Evolutionary conservation across 1,139 yeast genomes (phyloP).

Genomic region (Debaryomyces psychrophilus): DNA sequence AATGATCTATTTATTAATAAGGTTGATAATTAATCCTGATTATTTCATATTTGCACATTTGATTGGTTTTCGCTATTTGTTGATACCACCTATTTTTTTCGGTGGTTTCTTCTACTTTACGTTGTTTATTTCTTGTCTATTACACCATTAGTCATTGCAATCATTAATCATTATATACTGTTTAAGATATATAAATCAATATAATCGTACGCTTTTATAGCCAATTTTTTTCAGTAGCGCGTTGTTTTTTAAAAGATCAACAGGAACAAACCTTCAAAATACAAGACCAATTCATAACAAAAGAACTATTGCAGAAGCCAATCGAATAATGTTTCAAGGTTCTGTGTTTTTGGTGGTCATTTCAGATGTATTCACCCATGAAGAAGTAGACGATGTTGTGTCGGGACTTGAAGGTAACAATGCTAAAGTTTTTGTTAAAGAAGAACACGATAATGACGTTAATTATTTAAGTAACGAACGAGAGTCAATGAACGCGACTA

Average conservation of each 20-base stretch:
- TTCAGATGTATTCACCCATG: slow-evolving; percentile 27
- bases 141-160: slow-evolving; percentile 7
- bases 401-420: slow-evolving; percentile 21
- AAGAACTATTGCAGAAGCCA: background rate
- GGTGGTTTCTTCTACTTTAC: background rate
- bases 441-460: slow-evolving; percentile 25
- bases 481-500: slow-evolving; percentile 15
- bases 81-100: background rate
- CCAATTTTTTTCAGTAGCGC: slow-evolving; percentile 5
- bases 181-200: slow-evolving; percentile 6
- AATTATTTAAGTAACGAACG: slow-evolving; percentile 27
- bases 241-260: slow-evolving; percentile 6
- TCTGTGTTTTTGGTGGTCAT: slow-evolving; percentile 44
- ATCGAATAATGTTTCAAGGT: slow-evolving; percentile 36
- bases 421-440: slow-evolving; percentile 28
- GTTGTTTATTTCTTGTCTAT: slow-evolving; percentile 7
- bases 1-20: slow-evolving; percentile 7
- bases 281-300: background rate
- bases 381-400: background rate
- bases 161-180: slow-evolving; percentile 5
- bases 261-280: background rate
- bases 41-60: slow-evolving; percentile 6
- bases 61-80: slow-evolving; percentile 7
- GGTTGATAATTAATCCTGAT: slow-evolving; percentile 1
- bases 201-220: slow-evolving; percentile 1